Evolutionary conservation across 257 asterid genomes (phyloP).

Genomic region (Plantago elongata): DNA sequence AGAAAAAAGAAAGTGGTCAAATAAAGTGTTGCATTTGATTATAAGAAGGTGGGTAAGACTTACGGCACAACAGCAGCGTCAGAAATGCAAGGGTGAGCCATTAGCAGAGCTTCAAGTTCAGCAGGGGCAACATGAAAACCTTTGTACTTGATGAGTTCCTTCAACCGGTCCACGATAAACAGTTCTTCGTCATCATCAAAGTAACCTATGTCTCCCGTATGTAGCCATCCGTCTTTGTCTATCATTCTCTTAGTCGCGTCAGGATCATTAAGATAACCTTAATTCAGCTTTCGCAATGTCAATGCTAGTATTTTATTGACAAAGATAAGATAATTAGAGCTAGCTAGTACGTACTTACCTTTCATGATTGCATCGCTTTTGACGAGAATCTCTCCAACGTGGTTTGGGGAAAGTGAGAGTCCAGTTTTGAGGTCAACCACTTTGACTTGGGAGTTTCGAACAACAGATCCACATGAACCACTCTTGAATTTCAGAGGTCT

Average conservation of each 20-base stretch:
- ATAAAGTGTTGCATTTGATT: neutral
- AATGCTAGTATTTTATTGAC: neutral
- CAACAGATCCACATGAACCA: conserved; percentile 51
- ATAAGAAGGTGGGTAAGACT: conserved; percentile 13
- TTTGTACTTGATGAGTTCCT: conserved; percentile 55
- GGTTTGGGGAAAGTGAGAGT: conserved; percentile 36
- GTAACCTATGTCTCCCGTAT: conserved; percentile 51
- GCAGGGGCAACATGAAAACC: conserved; percentile 65
- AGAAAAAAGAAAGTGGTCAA: too few relatives aligned
- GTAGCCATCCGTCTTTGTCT: conserved; percentile 49
- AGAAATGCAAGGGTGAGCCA: conserved; percentile 44
- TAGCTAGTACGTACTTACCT: conserved; percentile 33
- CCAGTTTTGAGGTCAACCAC: conserved; percentile 40
- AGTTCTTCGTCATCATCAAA: conserved; percentile 42
- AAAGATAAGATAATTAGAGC: neutral
- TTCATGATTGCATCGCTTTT: conserved; percentile 45
- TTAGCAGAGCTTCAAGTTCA: conserved; percentile 49
- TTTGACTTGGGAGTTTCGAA: conserved; percentile 44
- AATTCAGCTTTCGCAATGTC: neutral
- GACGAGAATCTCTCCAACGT: conserved; percentile 43
- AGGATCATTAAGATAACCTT: conserved; percentile 46
- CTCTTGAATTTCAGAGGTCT: conserved; percentile 34
- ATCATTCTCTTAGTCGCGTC: conserved; percentile 47
- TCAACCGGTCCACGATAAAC: conserved; percentile 53
- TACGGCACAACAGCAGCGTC: conserved; percentile 66